phyloP scores from a whole-genome alignment of 345 rosid genomes.

The Murraya paniculata region DNA sequence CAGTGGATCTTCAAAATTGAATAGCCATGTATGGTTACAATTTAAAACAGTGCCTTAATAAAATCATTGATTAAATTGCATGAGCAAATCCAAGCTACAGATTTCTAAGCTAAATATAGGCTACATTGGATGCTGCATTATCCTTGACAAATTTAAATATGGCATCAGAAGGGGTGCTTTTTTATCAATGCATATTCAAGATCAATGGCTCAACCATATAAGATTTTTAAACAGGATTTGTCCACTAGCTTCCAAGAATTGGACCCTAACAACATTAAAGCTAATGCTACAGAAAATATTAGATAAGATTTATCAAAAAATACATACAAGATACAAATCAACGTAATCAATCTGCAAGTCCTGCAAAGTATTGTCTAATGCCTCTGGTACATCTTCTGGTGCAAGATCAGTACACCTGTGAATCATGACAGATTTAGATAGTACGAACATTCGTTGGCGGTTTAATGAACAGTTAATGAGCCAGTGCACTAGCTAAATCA shows the following conservation, averaged over 20 bases:
- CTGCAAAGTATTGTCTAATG: conserved; percentile 35
- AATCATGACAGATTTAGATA: not conserved
- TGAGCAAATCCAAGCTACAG: not conserved
- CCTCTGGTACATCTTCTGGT: conserved; percentile 50
- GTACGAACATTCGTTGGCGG: not conserved
- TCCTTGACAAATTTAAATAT: not conserved
- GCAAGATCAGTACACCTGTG: conserved; percentile 49
- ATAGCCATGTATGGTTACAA: not conserved
- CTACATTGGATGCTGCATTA: not conserved
- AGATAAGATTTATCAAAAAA: not conserved
- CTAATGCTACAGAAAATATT: not conserved
- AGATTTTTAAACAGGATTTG: no score
- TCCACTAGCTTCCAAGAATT: not conserved
- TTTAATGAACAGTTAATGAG: not conserved
- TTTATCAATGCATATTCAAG: not conserved
- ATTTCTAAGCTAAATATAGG: not conserved
- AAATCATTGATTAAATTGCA: not conserved
- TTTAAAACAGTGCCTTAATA: not conserved
- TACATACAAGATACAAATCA: conserved; percentile 48
- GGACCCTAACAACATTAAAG: not conserved
- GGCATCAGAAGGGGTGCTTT: not conserved
- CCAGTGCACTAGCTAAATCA: not conserved
- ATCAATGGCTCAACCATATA: not conserved
- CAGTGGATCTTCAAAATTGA: conserved; percentile 5
- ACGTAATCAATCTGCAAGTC: conserved; percentile 52